Evolutionary conservation across 805 yeast species (phyloP).

Genomic region (Middelhovenomyces tepae): DNA sequence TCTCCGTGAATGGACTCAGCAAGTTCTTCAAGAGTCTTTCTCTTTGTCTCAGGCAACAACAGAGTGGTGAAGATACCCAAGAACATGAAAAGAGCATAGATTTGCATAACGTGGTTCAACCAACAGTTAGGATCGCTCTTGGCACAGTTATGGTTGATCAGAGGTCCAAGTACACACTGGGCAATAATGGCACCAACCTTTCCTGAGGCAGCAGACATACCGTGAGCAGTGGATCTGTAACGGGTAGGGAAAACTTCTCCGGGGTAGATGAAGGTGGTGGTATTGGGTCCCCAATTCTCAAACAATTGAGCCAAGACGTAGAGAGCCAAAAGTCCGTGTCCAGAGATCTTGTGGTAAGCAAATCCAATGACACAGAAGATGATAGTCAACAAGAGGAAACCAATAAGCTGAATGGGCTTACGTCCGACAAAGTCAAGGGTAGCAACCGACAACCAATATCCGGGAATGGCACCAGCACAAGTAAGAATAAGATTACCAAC

Average conservation of each 20-base stretch:
- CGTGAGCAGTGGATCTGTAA: constrained; percentile 93
- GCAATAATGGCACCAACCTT: constrained; percentile 91
- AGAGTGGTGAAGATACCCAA: constrained; percentile 58
- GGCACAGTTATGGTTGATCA: constrained; percentile 71
- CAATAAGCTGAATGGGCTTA: constrained; percentile 70
- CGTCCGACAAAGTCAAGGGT: constrained; percentile 77
- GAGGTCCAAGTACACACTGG: constrained; percentile 40
- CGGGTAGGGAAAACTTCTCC: constrained; percentile 93
- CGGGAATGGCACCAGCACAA: constrained; percentile 92
- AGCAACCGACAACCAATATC: constrained; percentile 81
- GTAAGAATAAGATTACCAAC: constrained; percentile 89
- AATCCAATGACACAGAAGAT: constrained; percentile 77
- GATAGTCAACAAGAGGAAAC: constrained; percentile 62
- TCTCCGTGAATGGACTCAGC: constrained; percentile 79
- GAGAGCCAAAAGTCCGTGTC: constrained; percentile 61
- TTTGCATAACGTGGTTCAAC: constrained; percentile 89
- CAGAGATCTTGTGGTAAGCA: constrained; percentile 63
- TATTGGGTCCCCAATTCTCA: constrained; percentile 89
- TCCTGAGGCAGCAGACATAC: constrained; percentile 88
- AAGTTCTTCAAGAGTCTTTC: constrained; percentile 81
- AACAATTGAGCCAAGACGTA: constrained; percentile 79
- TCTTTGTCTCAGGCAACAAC: constrained; percentile 82
- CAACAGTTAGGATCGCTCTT: constrained; percentile 56
- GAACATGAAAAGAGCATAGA: constrained; percentile 87
- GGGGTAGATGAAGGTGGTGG: constrained; percentile 83